Base-by-base conservation (phyloP, 768 basidiomycete species). In the Leucosporidium creatinivorum region DNA sequence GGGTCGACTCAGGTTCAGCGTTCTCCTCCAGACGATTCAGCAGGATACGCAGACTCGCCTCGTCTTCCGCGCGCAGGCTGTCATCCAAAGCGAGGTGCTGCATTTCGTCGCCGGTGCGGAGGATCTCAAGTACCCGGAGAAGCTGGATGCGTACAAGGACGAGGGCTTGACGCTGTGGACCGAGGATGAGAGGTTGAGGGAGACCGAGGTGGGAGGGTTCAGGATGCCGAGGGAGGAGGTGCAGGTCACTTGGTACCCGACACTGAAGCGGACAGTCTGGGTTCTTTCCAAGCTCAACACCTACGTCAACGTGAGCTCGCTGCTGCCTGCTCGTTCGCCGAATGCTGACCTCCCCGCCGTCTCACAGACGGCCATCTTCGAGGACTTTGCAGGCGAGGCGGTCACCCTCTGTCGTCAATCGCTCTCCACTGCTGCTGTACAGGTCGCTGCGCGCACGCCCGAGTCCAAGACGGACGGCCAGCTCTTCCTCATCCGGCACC, bases 11-110 rank as follows among this genome's bases (percentile, higher is more conserved):
- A 89, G 93, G 70, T 89, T 91, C 73, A 86, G 86, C 63, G 84
- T 87, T 54, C 80, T 98, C 4, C 79, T 97, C 57, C 85, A 88
- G 75, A 91, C 93, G 86, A 87, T 97, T 0, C 79, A 97, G 31
- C 93, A 97, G 77, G 94, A 98, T 76, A 92, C 93, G 1, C 94
- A 98, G 81, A 97, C 96, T 18, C 80, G 93, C 63, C 78, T 98
- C 56, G 92, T 97, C 74, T 98, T 98, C 83, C 89, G 96, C 77
- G 93, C 93, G 9, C 93, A 98, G 78, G 84, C 90, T 2, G 83
- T 96, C 55, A 85, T 99, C 39, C 89, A 93, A 75, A 84, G 85
- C 39, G 94, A 97, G 61, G 91, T 98, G 47, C 81, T 87, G 70
- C 87, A 89, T 74, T 97, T 88, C 77, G 82, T 82, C 1, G 87